Percentiles rank a stretch among this genome's conserved stretches.
phyloP scores from a whole-genome alignment of 2,329 filamentous ascomycete species.

The Cryphonectria carpinicola region DNA sequence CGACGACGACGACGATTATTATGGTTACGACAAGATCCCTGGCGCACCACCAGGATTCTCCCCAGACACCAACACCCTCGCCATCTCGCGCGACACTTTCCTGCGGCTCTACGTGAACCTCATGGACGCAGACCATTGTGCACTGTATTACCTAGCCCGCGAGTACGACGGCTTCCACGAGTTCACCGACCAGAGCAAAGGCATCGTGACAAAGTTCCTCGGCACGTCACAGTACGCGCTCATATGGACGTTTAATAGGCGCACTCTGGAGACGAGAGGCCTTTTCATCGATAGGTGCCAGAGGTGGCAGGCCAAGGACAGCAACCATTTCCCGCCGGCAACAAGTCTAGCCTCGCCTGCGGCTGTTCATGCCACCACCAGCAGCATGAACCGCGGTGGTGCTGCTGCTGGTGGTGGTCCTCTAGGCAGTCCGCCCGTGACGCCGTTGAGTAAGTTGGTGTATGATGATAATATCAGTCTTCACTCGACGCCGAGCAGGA shows the following conservation, averaged over 20 bases:
- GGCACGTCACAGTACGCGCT: slow-evolving; percentile 34
- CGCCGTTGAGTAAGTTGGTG: not conserved
- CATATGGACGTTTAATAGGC: slow-evolving; percentile 35
- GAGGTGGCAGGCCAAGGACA: slow-evolving; percentile 19
- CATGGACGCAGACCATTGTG: slow-evolving; percentile 33
- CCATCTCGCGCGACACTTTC: slow-evolving; percentile 33
- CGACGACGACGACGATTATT: not conserved
- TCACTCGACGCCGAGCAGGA: slow-evolving; percentile 15
- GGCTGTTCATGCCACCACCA: not conserved
- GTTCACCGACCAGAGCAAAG: slow-evolving; percentile 27
- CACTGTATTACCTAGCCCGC: slow-evolving; percentile 34
- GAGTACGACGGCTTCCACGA: slow-evolving; percentile 36
- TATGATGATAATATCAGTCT: not conserved
- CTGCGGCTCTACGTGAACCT: slow-evolving; percentile 31
- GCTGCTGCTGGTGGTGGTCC: not conserved
- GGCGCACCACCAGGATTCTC: not conserved
- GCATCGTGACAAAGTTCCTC: slow-evolving; percentile 32
- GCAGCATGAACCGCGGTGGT: too few species aligned
- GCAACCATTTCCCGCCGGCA: not conserved
- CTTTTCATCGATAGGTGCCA: slow-evolving; percentile 32
- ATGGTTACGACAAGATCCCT: too few species aligned
- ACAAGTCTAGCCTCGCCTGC: not conserved
- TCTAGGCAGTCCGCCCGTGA: slow-evolving; percentile 11
- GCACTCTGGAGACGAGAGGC: slow-evolving; percentile 28
- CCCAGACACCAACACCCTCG: slow-evolving; percentile 27